Evolutionary conservation across 495 filamentous ascomycete genomes (phyloP).

Genomic region (Bryoglossum gracile): DNA sequence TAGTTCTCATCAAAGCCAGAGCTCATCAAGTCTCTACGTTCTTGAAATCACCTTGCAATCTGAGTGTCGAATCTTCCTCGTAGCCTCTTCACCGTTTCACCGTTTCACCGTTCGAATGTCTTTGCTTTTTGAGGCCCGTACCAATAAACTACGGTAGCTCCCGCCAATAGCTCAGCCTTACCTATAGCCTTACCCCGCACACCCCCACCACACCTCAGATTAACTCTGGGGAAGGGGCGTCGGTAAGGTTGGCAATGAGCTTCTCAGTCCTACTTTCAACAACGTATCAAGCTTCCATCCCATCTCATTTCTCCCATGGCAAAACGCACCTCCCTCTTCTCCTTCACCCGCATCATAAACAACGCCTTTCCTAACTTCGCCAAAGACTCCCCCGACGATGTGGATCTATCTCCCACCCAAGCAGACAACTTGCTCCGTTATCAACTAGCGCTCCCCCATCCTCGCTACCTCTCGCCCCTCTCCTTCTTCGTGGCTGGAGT

Average conservation of each 20-base stretch:
- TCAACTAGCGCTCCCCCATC: slow-evolving; percentile 20
- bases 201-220: too few relatives aligned
- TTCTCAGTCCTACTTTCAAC: too few relatives aligned
- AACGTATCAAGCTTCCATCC: background rate
- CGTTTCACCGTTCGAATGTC: too few relatives aligned
- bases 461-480: slow-evolving; percentile 21
- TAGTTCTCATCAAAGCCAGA: too few relatives aligned
- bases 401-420: slow-evolving; percentile 22
- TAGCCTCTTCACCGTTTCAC: too few relatives aligned
- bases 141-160: too few relatives aligned
- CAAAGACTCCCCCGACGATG: slow-evolving; percentile 10
- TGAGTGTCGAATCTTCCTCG: too few relatives aligned
- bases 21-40: too few relatives aligned
- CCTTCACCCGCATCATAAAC: slow-evolving; percentile 13
- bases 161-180: background rate
- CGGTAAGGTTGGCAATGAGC: too few relatives aligned
- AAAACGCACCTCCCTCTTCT: slow-evolving; percentile 6
- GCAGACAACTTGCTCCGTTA: slow-evolving; percentile 24
- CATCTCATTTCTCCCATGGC: slow-evolving; percentile 8
- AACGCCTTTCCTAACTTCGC: slow-evolving; percentile 18
- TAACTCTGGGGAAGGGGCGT: too few relatives aligned
- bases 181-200: slow-evolving; percentile 9
- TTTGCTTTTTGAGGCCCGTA: too few relatives aligned
- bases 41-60: too few relatives aligned
- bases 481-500: slow-evolving; percentile 23